Evolutionary conservation across 2,329 filamentous ascomycete species (phyloP).

Genomic region (Nectriaceae sp.): DNA sequence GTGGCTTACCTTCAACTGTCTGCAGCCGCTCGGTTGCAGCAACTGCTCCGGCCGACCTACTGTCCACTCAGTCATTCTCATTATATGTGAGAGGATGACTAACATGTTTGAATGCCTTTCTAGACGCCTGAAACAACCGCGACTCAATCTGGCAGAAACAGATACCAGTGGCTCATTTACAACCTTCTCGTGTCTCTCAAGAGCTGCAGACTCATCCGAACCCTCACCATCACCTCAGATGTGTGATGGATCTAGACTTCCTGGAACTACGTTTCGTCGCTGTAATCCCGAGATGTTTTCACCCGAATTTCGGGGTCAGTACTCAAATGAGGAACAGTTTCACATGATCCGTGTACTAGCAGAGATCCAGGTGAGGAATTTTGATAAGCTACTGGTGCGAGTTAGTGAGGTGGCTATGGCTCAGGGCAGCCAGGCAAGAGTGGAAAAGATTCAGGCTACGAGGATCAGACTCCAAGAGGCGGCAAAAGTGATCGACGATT

Average conservation of each 20-base stretch:
- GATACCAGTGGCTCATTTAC: background rate
- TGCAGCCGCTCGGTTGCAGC: conserved; percentile 25
- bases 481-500: conserved; percentile 7
- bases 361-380: conserved; percentile 28
- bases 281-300: conserved; percentile 31
- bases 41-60: conserved; percentile 13
- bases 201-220: background rate
- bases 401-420: conserved; percentile 11
- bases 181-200: background rate
- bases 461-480: conserved; percentile 4
- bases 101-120: conserved; percentile 33
- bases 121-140: conserved; percentile 7
- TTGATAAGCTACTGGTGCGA: conserved; percentile 22
- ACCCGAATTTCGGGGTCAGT: conserved; percentile 23
- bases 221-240: conserved; percentile 8
- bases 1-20: conserved; percentile 31
- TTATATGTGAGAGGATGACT: conserved; percentile 30
- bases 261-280: conserved; percentile 1
- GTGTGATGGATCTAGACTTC: conserved; percentile 13
- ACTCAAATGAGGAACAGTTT: conserved; percentile 31
- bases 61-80: conserved; percentile 25
- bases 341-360: conserved; percentile 31
- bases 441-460: conserved; percentile 6
- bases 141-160: background rate
- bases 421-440: conserved; percentile 7